Evolutionary conservation across 1,139 yeast species (phyloP), one percentile per base, ranked within the genome.

Genomic region (Entelexis sorbosivorans): DNA sequence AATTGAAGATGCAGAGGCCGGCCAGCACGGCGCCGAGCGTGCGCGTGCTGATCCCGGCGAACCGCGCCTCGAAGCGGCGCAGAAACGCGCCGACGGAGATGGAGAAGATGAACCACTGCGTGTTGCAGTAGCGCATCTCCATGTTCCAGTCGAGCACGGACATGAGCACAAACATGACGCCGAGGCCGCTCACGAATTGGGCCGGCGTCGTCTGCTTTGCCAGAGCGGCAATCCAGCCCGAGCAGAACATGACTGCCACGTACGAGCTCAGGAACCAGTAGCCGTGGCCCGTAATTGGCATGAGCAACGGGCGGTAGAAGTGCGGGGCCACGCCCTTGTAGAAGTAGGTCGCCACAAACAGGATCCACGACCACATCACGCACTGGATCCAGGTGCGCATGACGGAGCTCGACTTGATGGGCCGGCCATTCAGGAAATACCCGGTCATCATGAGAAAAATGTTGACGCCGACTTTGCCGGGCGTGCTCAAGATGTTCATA

Each of bases 201-300:
- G 49, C 34, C 8, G 54, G 50, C 7, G 56, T 38, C 14, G 50
- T 29, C n/a, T 44, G 14, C 24, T 29, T 42, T 7, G 45, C 44
- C 6, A 46, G 35, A 8, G 50, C 48, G 8, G 50, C 56, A 11
- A 49, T 35, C 48, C 50, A 36, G 14, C 56, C 51, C 14, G 56
- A 35, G 34, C 48, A 39, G 35, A 44, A 35, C 28, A 42, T 36
- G 13, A 51, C 49, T 14, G 40, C 44, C 19, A 53, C 45, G 22
- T 53, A 53, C 9, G 50, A 31, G n/a, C 52, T 17, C 29, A 53
- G 38, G 34, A 45, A 53, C 56, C 56, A 53, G 39, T 52, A 53
- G 14, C 40, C 49, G 22, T 39, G 50, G 20, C 32, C 16, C 11
- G 36, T 39, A 2, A 53, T 35, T 3, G 56, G 56, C 14, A 44